These are phyloP conservation scores for Podila verticillata DNA, from an alignment of 192 early-diverging fungal species.

Conservation along the genomic window DNA sequence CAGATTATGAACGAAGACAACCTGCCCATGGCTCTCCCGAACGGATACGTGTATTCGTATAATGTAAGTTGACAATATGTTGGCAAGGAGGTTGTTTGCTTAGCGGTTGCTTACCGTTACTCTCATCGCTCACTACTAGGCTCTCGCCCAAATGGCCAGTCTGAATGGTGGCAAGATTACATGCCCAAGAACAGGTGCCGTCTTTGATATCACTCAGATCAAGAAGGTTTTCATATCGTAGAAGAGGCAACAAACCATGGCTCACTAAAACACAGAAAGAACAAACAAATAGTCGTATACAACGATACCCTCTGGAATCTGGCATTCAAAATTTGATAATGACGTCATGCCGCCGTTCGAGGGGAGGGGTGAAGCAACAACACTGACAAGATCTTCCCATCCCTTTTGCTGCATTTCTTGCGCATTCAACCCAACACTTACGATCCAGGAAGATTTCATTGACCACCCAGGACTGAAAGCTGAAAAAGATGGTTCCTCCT, in stretches of 20 bases:
- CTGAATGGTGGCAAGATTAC: constrained; percentile 72
- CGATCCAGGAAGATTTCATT: no score
- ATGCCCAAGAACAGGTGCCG: constrained; percentile 75
- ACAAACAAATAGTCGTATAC: no score
- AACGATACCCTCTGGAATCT: no score
- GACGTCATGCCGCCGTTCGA: neutral
- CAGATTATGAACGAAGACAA: constrained; percentile 98
- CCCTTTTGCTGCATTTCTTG: no score
- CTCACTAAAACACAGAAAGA: neutral
- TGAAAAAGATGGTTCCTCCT: neutral
- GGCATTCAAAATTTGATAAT: constrained; percentile 1
- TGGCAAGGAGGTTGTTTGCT: neutral
- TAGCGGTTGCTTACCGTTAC: neutral
- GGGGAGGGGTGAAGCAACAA: no score
- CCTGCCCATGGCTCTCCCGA: constrained; percentile 93
- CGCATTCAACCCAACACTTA: no score
- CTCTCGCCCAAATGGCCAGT: constrained; percentile 75
- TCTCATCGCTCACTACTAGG: constrained; percentile 34
- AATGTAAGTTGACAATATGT: constrained; percentile 60
- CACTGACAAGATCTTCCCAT: no score
- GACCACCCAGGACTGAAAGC: no score
- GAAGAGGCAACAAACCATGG: neutral
- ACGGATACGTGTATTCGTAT: constrained; percentile 94
- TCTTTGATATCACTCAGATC: constrained; percentile 64
- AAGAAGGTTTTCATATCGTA: constrained; percentile 82